Conservation (phyloP, 2,329 filamentous ascomycete species). For the Graphilbum fragrans region DNA sequence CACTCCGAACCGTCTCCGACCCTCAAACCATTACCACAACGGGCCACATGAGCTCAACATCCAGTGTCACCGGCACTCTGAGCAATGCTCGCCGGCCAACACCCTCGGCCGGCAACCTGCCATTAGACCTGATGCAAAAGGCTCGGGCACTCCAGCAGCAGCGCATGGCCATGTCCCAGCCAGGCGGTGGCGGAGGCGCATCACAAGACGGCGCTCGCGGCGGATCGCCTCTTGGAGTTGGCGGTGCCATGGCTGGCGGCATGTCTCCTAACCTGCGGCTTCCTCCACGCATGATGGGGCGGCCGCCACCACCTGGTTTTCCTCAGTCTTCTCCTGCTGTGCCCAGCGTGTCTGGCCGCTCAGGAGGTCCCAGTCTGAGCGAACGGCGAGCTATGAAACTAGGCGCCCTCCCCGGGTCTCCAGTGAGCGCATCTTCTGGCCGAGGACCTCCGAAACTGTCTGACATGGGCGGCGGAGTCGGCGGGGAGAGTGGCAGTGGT, state of each 20-base stretch:
- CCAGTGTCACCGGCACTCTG: conserved; percentile 69
- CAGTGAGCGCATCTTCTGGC: conserved; percentile 21
- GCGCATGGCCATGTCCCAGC: conserved; percentile 19
- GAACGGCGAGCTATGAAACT: conserved; percentile 56
- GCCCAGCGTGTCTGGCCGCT: conserved; percentile 18
- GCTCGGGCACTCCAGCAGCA: conserved; percentile 22
- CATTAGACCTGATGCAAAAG: conserved; percentile 27
- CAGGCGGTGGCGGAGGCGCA: conserved; percentile 16
- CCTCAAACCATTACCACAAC: conserved; percentile 32
- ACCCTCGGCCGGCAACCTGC: conserved; percentile 24
- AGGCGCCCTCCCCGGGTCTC: conserved; percentile 21
- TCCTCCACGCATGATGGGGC: conserved; percentile 23
- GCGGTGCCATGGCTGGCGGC: conserved; percentile 21
- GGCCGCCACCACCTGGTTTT: conserved; percentile 36
- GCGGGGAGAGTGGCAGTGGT: conserved; percentile 1
- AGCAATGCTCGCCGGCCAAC: conserved; percentile 49
- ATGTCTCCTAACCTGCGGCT: conserved; percentile 29
- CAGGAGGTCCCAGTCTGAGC: conserved; percentile 44
- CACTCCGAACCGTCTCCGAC: conserved; percentile 48
- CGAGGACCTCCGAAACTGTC: conserved; percentile 29
- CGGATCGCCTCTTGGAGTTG: conserved; percentile 1
- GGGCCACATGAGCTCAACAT: conserved; percentile 61
- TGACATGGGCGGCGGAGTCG: conserved; percentile 20
- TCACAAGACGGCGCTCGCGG: conserved; percentile 15
- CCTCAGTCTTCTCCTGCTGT: conserved; percentile 40